phyloP scores from a whole-genome alignment of 345 rosid genomes.

The Euclidium syriacum region DNA sequence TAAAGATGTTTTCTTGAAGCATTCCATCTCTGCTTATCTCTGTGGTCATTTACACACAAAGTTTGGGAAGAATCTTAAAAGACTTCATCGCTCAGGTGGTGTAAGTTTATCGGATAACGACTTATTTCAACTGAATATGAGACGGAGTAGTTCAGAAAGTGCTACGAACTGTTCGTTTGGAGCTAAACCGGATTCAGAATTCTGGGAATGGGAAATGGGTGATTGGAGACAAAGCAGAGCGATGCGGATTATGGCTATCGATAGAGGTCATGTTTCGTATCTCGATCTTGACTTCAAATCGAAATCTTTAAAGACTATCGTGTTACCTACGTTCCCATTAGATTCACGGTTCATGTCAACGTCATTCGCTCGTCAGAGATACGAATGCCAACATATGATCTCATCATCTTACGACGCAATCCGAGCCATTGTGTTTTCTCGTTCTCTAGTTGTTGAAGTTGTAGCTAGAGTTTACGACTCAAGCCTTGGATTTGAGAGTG shows the following conservation, averaged over 20 bases:
- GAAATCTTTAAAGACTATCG: slow-evolving; percentile 51
- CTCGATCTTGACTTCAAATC: slow-evolving; percentile 60
- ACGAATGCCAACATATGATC: slow-evolving; percentile 63
- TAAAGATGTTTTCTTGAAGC: slow-evolving; percentile 72
- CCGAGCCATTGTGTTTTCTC: slow-evolving; percentile 80
- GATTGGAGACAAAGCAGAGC: slow-evolving; percentile 92
- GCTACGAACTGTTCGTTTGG: slow-evolving; percentile 55
- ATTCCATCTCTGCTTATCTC: slow-evolving; percentile 74
- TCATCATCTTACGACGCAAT: slow-evolving; percentile 75
- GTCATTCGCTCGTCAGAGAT: slow-evolving; percentile 44
- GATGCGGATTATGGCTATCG: slow-evolving; percentile 80
- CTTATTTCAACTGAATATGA: slow-evolving; percentile 70
- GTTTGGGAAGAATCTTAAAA: slow-evolving; percentile 87
- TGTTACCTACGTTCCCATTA: slow-evolving; percentile 86
- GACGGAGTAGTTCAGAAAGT: slow-evolving; percentile 36
- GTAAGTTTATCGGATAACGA: slow-evolving; percentile 34
- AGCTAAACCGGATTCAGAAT: slow-evolving; percentile 48
- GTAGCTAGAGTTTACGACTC: slow-evolving; percentile 76
- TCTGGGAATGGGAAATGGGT: slow-evolving; percentile 99
- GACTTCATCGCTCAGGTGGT: slow-evolving; percentile 52
- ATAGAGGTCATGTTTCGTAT: slow-evolving; percentile 83
- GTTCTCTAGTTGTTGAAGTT: slow-evolving; percentile 52
- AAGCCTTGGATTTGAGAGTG: slow-evolving; percentile 49
- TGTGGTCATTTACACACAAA: slow-evolving; percentile 88
- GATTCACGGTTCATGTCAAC: slow-evolving; percentile 92